Base-by-base conservation (phyloP, 1,139 yeast species). In the Candida smagusa region DNA sequence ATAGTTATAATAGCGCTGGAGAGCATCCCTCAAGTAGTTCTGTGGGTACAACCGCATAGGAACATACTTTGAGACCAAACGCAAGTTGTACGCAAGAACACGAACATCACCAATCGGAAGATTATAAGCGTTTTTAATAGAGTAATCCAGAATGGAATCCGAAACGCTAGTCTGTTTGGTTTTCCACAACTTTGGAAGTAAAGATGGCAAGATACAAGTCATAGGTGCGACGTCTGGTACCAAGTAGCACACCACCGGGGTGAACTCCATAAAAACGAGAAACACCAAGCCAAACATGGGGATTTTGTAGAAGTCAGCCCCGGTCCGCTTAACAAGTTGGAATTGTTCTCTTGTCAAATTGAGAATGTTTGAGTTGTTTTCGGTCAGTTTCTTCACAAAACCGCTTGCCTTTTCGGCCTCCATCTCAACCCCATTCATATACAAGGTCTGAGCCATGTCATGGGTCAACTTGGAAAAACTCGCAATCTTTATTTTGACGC, bases 201-300 rank as follows among this genome's bases (percentile, higher is more conserved):
- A 58, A 2, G 66, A 62, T 0, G 88, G 88, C 34, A 80, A 61
- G 4, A 77, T 63, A 58, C 94, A 85, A 0, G 92, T 84, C 46
- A 74, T 72, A 0, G 94, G 94, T 1, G 86, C 72, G 9, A 84
- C 53, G 39, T 73, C 74, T 0, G 94, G 94, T 37, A 83, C 59
- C 1, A 67, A 47, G 41, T 71, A 72, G 44, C 87, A 77, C 3
- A 84, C 41, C 0, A 80, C 32, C 0, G 92, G 85, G 0, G 90
- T 81, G 35, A 64, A 50, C 49, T 85, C 95, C 50, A 79, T 77
- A 47, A 80, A 79, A 1, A 83, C 52, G 13, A 77, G 54, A 42
- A 81, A 73, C 0, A 84, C 53, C 1, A 79, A 41, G 0, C 76
- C 84, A 61, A 85, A 85, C 9, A 71, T 21, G 2, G 94, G 94